A percentile compares a stretch with the other conserved stretches of the same genome.
phyloP scores from a whole-genome alignment of 208 protist species.

The Naegleria gruberi region DNA sequence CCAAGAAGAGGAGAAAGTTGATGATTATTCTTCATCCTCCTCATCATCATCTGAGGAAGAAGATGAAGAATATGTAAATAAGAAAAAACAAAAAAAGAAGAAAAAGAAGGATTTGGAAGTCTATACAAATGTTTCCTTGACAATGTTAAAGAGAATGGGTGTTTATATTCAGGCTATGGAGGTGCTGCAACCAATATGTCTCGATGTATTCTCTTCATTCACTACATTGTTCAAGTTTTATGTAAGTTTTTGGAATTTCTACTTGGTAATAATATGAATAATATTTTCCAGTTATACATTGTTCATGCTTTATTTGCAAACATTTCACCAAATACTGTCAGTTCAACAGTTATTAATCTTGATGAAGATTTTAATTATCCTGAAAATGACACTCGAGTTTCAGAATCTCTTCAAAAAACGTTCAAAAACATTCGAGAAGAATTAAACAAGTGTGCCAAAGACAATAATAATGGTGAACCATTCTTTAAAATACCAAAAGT shows the following conservation, averaged over 20 bases:
- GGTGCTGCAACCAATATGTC: neutral
- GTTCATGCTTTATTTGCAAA: conserved; percentile 11
- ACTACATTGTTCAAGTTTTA: conserved; percentile 10
- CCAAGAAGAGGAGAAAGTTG: neutral
- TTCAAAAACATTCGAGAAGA: neutral
- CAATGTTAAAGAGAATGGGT: conserved; percentile 5
- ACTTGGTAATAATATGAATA: neutral
- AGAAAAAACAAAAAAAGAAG: neutral
- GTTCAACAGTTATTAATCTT: neutral
- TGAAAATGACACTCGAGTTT: neutral
- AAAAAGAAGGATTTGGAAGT: neutral
- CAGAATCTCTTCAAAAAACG: neutral
- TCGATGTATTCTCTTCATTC: neutral
- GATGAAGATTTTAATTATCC: neutral
- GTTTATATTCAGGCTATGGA: conserved; percentile 14
- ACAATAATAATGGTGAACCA: neutral
- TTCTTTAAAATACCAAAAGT: neutral
- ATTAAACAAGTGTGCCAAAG: neutral
- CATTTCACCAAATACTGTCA: neutral
- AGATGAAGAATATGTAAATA: neutral
- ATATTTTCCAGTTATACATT: neutral
- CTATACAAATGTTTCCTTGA: neutral
- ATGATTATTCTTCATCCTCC: neutral
- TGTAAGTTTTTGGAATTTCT: neutral
- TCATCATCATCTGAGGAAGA: neutral